phyloP scores from a whole-genome alignment of 495 filamentous ascomycete species.

The Xylaria acuta region DNA sequence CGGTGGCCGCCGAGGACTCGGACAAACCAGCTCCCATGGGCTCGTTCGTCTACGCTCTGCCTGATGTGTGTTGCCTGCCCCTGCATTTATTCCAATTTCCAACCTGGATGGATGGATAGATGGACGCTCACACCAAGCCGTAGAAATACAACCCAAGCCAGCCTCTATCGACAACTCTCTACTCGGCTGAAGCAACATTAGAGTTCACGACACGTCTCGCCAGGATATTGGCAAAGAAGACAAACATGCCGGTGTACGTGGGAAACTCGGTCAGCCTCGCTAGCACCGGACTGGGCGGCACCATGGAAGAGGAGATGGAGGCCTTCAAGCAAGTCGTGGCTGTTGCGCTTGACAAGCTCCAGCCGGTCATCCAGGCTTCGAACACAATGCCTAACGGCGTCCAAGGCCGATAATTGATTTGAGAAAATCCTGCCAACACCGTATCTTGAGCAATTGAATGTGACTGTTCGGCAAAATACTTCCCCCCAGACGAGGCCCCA shows the following conservation, averaged over 20 bases:
- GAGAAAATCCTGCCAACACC: not conserved
- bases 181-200: slow-evolving; percentile 71
- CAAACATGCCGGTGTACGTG: slow-evolving; percentile 78
- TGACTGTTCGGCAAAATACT: not conserved
- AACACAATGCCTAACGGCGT: not conserved
- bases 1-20: slow-evolving; percentile 65
- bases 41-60: slow-evolving; percentile 91
- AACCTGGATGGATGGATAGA: no score
- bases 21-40: slow-evolving; percentile 63
- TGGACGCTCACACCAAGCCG: slow-evolving; percentile 14
- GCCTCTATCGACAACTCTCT: slow-evolving; percentile 79
- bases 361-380: slow-evolving; percentile 13
- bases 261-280: slow-evolving; percentile 75
- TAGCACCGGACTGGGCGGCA: slow-evolving; percentile 71
- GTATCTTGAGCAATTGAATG: not conserved
- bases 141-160: slow-evolving; percentile 64
- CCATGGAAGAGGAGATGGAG: slow-evolving; percentile 94
- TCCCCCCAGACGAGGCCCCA: no score
- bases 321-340: slow-evolving; percentile 76
- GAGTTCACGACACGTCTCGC: slow-evolving; percentile 88
- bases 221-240: slow-evolving; percentile 76
- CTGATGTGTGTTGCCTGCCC: slow-evolving; percentile 66
- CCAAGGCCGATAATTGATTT: not conserved
- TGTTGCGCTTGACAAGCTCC: slow-evolving; percentile 65
- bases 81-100: not conserved